Base-by-base conservation (phyloP, 192 early-diverging fungal genomes). In the Coemansia sp. region DNA sequence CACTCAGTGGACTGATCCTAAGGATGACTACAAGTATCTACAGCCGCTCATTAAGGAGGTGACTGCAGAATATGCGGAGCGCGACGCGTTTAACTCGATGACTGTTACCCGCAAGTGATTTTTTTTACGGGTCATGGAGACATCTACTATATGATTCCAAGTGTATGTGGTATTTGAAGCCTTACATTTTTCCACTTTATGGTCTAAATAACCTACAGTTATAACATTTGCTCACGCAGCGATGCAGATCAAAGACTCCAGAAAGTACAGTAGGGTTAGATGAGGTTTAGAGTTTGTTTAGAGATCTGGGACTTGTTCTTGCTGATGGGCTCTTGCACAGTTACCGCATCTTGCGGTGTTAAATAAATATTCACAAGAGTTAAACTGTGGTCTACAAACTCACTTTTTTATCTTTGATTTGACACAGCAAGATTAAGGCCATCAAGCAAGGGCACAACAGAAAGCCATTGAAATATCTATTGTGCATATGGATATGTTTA, bases 1-100 rank as follows among this genome's bases (percentile, higher is more conserved):
- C 67, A 73, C 85, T 6, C 75, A 90, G 52, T 90, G 90, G 88
- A 91, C 89, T 54, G 90, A 88, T 73, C 78, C 91, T 7, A 78
- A 88, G 57, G 85, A 95, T 51, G 93, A 96, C 85, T 68, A 87
- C 56, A 83, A 88, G 65, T 96, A 98, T 82, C 85, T 98, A 47
- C 79, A 81, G 44, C 93, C 94, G 23, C 62, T 89, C 62, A 82
- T 98, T 59, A 86, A 88, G 26, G 82, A 91, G 65, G 92, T 96
- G 31, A 84, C 89, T 61, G 78, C 78, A 56, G 96, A 98, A 79
- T 73, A 85, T 70, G 85, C 84, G 19, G 91, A 92, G 79, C 88
- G 83, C 54, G 86, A 86, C 49, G 87, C 86, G 62, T 90, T 89
- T 72, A 86, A 92, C 73, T 83, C 83, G 63, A 78, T 83, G 73